Conservation (phyloP, 2,329 filamentous ascomycete genomes). For the Emydomyces testavorans region DNA sequence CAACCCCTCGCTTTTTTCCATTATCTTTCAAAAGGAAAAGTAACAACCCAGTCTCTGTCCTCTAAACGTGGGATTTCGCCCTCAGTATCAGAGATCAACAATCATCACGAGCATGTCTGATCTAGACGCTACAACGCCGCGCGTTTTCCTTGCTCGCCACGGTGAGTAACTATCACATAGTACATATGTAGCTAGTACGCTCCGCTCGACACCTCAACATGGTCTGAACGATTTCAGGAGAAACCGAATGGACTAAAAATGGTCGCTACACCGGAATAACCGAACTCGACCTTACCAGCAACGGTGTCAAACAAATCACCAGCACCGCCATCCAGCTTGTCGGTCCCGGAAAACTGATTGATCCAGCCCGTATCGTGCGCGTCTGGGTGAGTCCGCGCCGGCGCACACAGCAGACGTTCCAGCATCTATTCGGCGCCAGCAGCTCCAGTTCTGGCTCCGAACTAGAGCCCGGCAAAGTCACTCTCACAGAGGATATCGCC, state of each 20-base stretch:
- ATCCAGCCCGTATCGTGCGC: conserved; percentile 38
- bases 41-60: no score
- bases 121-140: conserved; percentile 29
- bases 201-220: neutral
- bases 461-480: conserved; percentile 27
- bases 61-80: no score
- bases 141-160: conserved; percentile 32
- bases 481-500: conserved; percentile 41
- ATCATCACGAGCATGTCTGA: no score
- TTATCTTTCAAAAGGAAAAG: no score
- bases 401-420: conserved; percentile 40
- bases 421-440: conserved; percentile 36
- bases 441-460: conserved; percentile 20
- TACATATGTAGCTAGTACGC: neutral
- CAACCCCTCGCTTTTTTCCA: no score
- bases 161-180: conserved; percentile 19
- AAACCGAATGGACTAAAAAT: conserved; percentile 40
- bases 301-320: conserved; percentile 37
- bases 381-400: conserved; percentile 42
- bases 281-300: conserved; percentile 34
- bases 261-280: conserved; percentile 39
- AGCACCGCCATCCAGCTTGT: conserved; percentile 38
- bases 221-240: conserved; percentile 26
- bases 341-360: conserved; percentile 41
- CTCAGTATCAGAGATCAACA: no score